Evolutionary conservation across 257 asterid genomes (phyloP), one percentile per base, ranked within the genome.

Genomic region (Penstemon davidsonii): DNA sequence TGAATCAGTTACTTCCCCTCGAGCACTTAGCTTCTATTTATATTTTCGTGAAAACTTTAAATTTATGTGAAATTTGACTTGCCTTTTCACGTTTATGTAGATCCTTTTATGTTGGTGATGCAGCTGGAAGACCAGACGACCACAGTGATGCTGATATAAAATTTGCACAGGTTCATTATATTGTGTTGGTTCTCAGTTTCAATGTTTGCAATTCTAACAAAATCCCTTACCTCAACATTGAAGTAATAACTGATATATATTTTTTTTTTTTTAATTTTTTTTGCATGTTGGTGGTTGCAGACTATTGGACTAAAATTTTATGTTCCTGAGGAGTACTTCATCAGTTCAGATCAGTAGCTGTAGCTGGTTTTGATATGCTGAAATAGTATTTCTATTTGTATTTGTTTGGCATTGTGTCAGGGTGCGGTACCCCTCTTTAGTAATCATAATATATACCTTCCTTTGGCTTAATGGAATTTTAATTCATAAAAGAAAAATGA

Each of bases 51-150:
- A 41, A 4, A 25, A 49, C 10, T 37, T 44, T n/a, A 12, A 41
- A 46, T 13, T 65, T 15, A 52, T 68, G 13, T 25, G 36, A 25
- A 25, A 25, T 25, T 70, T 69, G 55, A 56, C 65, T 49, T 12
- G 4, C 2, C 13, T 60, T 38, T 75, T 51, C 42, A 41, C 68
- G 75, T 50, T 72, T 55, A 12, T 72, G 62, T 71, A 90, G 97
- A 72, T 94, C 97, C 69, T 94, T 94, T 73, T 91, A 87, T 68
- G 99, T 94, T 52, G 99, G 99, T 68, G 99, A 94, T 86, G 99
- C 99, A 0, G 99, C 99, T 76, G 99, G 97, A 70, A 87, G 97
- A 74, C 77, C 83, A 10, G 76, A 77, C 5, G 96, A 94, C 68
- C 99, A 94, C 77, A 83, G 97, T 77, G 92, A 87, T 71, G 92